Conservation (phyloP, 805 yeast species). For the Starmerella bombicola region DNA sequence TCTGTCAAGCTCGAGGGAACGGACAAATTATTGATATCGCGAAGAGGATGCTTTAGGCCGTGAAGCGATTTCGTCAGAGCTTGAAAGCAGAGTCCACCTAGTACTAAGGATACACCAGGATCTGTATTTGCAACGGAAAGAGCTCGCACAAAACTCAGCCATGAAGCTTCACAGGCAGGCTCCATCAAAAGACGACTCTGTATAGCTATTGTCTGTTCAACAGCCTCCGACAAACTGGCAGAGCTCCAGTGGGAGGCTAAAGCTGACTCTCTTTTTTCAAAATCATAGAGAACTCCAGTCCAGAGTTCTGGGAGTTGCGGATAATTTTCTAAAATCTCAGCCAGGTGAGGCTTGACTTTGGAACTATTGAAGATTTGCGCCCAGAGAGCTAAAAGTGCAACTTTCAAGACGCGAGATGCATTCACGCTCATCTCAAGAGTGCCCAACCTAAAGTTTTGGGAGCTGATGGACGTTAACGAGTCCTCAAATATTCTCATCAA, state of each 20-base stretch:
- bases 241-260: slow-evolving; percentile 28
- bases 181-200: slow-evolving; percentile 33
- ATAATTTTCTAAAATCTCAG: slow-evolving; percentile 36
- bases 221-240: slow-evolving; percentile 21
- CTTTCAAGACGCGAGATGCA: slow-evolving; percentile 28
- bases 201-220: slow-evolving; percentile 28
- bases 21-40: no score
- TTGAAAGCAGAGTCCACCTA: slow-evolving; percentile 76
- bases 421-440: slow-evolving; percentile 29
- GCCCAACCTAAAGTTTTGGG: slow-evolving; percentile 26
- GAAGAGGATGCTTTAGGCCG: neutral
- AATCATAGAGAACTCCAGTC: slow-evolving; percentile 65
- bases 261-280: slow-evolving; percentile 50
- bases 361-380: slow-evolving; percentile 30
- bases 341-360: slow-evolving; percentile 28
- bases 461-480: slow-evolving; percentile 45
- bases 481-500: slow-evolving; percentile 52
- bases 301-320: slow-evolving; percentile 61
- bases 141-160: slow-evolving; percentile 71
- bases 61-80: slow-evolving; percentile 39
- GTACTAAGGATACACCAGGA: slow-evolving; percentile 49
- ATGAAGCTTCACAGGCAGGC: slow-evolving; percentile 42
- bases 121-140: slow-evolving; percentile 42
- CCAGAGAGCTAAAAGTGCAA: slow-evolving; percentile 34
- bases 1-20: neutral